Percentiles rank a stretch among this genome's conserved stretches.
Conservation (phyloP, 768 basidiomycete species). For the Phaffia tasmanica region DNA sequence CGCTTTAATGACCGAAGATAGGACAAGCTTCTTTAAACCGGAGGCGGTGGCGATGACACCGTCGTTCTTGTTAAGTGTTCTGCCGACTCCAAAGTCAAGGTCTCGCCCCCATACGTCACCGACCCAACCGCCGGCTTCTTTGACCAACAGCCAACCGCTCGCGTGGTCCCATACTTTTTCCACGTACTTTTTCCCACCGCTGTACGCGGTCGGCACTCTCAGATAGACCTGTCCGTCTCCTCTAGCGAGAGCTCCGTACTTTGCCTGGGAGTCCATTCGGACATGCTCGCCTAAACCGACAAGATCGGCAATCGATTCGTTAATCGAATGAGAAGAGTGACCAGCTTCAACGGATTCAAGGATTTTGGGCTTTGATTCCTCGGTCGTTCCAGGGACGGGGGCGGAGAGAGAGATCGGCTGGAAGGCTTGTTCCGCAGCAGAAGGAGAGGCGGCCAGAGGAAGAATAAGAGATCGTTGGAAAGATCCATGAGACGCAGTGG, state of each 20-base stretch:
- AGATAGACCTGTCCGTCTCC: constrained; percentile 70
- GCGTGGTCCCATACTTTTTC: constrained; percentile 99
- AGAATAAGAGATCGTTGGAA: constrained; percentile 16
- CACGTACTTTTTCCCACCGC: constrained; percentile 51
- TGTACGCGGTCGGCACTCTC: constrained; percentile 39
- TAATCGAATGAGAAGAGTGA: constrained; percentile 82
- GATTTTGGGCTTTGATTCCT: constrained; percentile 41
- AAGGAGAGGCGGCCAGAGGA: not conserved
- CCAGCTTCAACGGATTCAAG: constrained; percentile 87
- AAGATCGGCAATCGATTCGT: constrained; percentile 53
- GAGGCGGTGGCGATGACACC: constrained; percentile 22
- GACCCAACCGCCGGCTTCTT: constrained; percentile 81
- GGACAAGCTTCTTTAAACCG: constrained; percentile 5
- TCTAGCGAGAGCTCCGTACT: constrained; percentile 74
- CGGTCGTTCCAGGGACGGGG: constrained; percentile 37
- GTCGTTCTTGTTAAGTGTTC: constrained; percentile 73
- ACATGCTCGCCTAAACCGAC: constrained; percentile 47
- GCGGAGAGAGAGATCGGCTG: constrained; percentile 48
- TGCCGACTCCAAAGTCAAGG: constrained; percentile 75
- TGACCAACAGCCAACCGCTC: constrained; percentile 66
- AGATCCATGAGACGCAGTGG: constrained; percentile 13
- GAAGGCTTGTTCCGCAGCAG: constrained; percentile 35
- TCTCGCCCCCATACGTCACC: constrained; percentile 67
- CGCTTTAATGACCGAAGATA: constrained; percentile 17
- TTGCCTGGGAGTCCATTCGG: constrained; percentile 93